Conservation (phyloP, 2,329 filamentous ascomycete species). For the Thermothelomyces thermophilus region DNA sequence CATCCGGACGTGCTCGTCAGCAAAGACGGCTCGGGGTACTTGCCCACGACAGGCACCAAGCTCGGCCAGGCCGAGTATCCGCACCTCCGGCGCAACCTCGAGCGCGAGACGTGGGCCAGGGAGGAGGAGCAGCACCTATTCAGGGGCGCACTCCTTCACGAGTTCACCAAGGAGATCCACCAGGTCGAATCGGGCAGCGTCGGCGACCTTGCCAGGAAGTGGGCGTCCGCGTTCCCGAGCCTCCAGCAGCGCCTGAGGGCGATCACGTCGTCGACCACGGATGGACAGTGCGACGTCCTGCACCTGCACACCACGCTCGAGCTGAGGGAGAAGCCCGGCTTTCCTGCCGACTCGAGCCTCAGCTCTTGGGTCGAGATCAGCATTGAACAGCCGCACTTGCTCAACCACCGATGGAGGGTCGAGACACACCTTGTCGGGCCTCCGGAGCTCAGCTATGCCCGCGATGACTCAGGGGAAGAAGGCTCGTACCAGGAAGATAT, state of each 20-base stretch:
- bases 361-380: slow-evolving; percentile 53
- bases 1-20: slow-evolving; percentile 43
- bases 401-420: slow-evolving; percentile 55
- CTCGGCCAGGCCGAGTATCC: slow-evolving; percentile 47
- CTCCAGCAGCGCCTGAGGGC: slow-evolving; percentile 47
- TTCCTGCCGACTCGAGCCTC: slow-evolving; percentile 54
- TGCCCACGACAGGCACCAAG: slow-evolving; percentile 35
- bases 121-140: slow-evolving; percentile 40
- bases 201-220: slow-evolving; percentile 47
- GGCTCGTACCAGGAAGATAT: slow-evolving; percentile 33
- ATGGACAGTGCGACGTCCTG: slow-evolving; percentile 49
- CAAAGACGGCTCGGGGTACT: slow-evolving; percentile 39
- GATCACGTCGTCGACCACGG: slow-evolving; percentile 24
- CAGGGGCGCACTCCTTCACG: slow-evolving; percentile 46
- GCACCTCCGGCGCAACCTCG: slow-evolving; percentile 49
- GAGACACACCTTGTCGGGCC: slow-evolving; percentile 53
- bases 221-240: slow-evolving; percentile 53
- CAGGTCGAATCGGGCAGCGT: slow-evolving; percentile 51
- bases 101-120: slow-evolving; percentile 43
- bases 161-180: slow-evolving; percentile 49
- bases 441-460: slow-evolving; percentile 42
- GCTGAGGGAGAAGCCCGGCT: slow-evolving; percentile 49
- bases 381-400: slow-evolving; percentile 47
- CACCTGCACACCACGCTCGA: slow-evolving; percentile 58
- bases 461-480: slow-evolving; percentile 19